Evolutionary conservation across 2,329 filamentous ascomycete species (phyloP).

Genomic region (Lachnellula arida): DNA sequence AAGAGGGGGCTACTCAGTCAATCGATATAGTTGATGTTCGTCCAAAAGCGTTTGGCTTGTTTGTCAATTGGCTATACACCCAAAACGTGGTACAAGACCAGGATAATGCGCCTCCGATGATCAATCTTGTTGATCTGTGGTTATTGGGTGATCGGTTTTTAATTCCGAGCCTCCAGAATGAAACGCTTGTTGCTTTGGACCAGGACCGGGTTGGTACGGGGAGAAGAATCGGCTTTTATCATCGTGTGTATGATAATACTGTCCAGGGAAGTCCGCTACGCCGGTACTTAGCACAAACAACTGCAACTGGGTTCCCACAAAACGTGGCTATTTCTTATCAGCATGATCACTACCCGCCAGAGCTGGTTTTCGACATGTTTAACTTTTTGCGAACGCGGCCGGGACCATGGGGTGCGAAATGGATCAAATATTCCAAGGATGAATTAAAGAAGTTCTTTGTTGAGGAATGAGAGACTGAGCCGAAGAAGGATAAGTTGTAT

Average conservation of each 20-base stretch:
- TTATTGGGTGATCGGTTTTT: background rate
- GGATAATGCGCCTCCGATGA: background rate
- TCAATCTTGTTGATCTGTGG: background rate
- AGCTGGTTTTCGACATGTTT: conserved; percentile 2
- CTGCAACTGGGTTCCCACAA: background rate
- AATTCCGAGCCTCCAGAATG: background rate
- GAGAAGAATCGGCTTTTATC: background rate
- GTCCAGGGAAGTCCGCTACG: background rate
- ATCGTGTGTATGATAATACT: conserved; percentile 1
- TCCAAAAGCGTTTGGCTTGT: background rate
- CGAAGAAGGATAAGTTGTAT: no score
- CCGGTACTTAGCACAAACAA: background rate
- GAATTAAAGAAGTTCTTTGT: background rate
- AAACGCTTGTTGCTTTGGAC: background rate
- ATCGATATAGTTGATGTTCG: background rate
- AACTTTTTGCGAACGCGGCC: background rate
- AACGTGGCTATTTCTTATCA: background rate
- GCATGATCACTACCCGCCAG: background rate
- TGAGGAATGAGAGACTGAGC: background rate
- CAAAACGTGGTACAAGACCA: no score
- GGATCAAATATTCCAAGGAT: background rate
- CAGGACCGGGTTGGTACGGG: background rate
- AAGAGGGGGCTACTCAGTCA: no score
- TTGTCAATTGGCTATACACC: background rate
- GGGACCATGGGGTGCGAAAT: background rate